Base-by-base conservation (phyloP, 805 yeast genomes). In the Myxozyma melibiosi region DNA sequence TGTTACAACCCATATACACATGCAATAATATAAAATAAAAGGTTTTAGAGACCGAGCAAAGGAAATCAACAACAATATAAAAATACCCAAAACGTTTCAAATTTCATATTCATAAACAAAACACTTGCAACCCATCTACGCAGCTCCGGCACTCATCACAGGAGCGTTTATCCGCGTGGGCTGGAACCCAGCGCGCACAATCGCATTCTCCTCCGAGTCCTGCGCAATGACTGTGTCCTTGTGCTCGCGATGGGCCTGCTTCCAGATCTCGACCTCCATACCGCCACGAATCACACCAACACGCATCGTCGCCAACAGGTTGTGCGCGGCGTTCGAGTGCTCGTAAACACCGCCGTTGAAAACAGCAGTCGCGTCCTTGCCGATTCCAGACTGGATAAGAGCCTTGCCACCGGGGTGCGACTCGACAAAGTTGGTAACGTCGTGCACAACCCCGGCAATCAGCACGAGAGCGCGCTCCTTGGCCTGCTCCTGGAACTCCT, bases 381-480 rank as follows among this genome's bases (percentile, higher is more conserved):
- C 97, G 56, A 88, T 84, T 1, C 96, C 88, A 0, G 94, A 84
- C 62, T 77, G 77, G 53, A 91, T 82, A 49, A 91, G 78, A 4
- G 91, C 85, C 31, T 83, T 72, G 1, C 98, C 98, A 64, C 98
- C 98, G 1, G 98, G 98, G 72, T 91, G 98, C 67, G 88, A 89
- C 65, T 85, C 84, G 70, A 90, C 84, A 71, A 91, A 91, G 28
- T 94, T 95, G 3, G 96, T 85, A 11, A 92, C 87, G 70, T 91
- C 97, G 72, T 92, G 97, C 25, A 91, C 94, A 50, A 92, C 89
- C 35, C 96, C 96, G 42, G 88, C 88, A 46, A 91, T 89, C 13
- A 90, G 88, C 28, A 90, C 89, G 62, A 90, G 79, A 30, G 86
- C 84, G 45, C 84, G 70, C 68, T 76, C 71, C 73, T 81, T 73